phyloP scores from a whole-genome alignment of 768 basidiomycete species.

The Pholiota conissans region DNA sequence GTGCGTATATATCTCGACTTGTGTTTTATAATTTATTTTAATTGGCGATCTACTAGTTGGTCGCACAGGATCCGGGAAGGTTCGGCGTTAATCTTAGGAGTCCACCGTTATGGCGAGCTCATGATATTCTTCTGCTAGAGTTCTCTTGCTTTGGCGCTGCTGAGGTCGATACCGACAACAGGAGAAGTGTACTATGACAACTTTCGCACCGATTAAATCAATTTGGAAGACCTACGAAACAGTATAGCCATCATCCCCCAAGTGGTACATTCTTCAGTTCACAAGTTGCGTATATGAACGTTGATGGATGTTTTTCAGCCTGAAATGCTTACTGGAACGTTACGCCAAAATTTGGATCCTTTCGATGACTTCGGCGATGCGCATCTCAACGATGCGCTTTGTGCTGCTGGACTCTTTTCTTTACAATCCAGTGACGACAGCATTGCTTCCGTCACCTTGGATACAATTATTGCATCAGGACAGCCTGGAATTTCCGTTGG shows the following conservation, averaged over 20 bases:
- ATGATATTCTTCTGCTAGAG: conserved; percentile 30
- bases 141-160: conserved; percentile 56
- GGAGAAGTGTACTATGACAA: conserved; percentile 59
- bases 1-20: conserved; percentile 12
- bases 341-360: conserved; percentile 63
- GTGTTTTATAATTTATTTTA: neutral
- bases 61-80: conserved; percentile 48
- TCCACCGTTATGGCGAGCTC: too few species aligned
- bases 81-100: too few species aligned
- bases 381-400: conserved; percentile 34
- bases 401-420: conserved; percentile 34
- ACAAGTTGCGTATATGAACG: neutral
- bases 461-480: conserved; percentile 44
- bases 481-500: conserved; percentile 75
- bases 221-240: conserved; percentile 52
- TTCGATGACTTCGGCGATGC: conserved; percentile 55
- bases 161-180: conserved; percentile 35
- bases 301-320: conserved; percentile 23
- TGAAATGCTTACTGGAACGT: conserved; percentile 54
- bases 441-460: conserved; percentile 41
- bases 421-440: conserved; percentile 19
- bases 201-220: conserved; percentile 44
- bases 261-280: conserved; percentile 23
- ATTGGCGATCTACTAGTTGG: conserved; percentile 31
- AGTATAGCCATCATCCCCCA: conserved; percentile 63